Evolutionary conservation across 2,329 filamentous ascomycete species (phyloP).

Genomic region (Ceratocystiopsis minuta): DNA sequence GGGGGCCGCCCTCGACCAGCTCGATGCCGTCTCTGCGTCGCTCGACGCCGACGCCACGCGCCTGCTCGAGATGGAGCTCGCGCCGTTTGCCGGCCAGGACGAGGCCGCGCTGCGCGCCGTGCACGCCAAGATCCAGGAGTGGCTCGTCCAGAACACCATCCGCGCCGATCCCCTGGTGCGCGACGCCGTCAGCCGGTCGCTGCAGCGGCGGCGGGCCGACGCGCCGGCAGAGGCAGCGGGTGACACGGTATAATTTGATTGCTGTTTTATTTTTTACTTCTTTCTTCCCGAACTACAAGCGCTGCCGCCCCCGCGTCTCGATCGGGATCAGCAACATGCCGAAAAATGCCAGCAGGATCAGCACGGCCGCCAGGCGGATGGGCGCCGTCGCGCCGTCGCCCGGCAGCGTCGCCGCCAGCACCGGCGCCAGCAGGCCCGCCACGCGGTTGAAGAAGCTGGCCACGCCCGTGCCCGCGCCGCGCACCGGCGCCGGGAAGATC

Average conservation of each 20-base stretch:
- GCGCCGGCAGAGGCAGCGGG: constrained; percentile 43
- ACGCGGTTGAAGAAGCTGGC: constrained; percentile 53
- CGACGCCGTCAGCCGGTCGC: constrained; percentile 53
- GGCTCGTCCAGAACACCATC: constrained; percentile 75
- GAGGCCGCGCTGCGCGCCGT: constrained; percentile 40
- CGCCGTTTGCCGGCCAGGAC: constrained; percentile 61
- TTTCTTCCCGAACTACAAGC: constrained; percentile 21
- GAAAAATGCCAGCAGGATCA: constrained; percentile 41
- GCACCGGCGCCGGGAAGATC: constrained; percentile 53
- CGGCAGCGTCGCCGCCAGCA: constrained; percentile 44
- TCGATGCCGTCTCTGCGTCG: constrained; percentile 41
- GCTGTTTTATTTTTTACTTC: neutral
- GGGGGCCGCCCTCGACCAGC: constrained; percentile 47
- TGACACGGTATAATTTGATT: constrained; percentile 18
- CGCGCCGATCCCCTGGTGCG: constrained; percentile 64
- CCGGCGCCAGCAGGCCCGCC: constrained; percentile 48
- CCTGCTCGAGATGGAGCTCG: constrained; percentile 60
- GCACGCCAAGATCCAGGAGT: constrained; percentile 60
- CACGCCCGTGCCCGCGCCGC: constrained; percentile 56
- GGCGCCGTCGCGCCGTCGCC: constrained; percentile 39
- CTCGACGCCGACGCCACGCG: constrained; percentile 52
- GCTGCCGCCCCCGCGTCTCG: constrained; percentile 41
- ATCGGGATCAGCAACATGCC: constrained; percentile 43
- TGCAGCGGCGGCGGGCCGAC: constrained; percentile 43
- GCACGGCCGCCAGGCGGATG: constrained; percentile 35